Conservation (phyloP, 495 filamentous ascomycete species). For the Tuber aestivum region DNA sequence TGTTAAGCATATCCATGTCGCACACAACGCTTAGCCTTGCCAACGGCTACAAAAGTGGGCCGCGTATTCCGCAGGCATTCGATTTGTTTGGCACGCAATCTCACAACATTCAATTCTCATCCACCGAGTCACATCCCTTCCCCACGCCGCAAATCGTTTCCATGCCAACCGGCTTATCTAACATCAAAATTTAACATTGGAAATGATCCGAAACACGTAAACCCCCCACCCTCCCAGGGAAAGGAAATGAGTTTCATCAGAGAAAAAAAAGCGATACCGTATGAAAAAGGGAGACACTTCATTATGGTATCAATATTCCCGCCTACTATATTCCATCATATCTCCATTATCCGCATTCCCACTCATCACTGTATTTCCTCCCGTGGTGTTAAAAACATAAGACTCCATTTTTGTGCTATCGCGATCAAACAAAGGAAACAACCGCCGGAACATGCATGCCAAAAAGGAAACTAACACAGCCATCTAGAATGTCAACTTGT, state of each 20-base stretch:
- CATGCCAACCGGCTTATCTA: background rate
- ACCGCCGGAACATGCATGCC: background rate
- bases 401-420: slow-evolving; percentile 2
- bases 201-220: background rate
- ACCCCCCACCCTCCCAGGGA: background rate
- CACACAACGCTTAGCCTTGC: background rate
- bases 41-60: background rate
- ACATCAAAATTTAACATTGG: background rate
- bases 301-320: background rate
- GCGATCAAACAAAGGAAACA: background rate
- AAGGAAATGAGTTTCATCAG: background rate
- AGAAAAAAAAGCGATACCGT: background rate
- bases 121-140: background rate
- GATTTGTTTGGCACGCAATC: background rate
- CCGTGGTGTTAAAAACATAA: background rate
- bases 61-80: background rate
- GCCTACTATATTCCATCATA: background rate
- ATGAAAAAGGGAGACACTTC: background rate
- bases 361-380: background rate
- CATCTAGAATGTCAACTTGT: background rate
- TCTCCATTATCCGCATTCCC: background rate
- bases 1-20: background rate
- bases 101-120: background rate
- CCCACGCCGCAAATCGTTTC: background rate
- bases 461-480: background rate